phyloP scores from a whole-genome alignment of 2,329 filamentous ascomycete genomes.

The Ascocoryne sarcoides region DNA sequence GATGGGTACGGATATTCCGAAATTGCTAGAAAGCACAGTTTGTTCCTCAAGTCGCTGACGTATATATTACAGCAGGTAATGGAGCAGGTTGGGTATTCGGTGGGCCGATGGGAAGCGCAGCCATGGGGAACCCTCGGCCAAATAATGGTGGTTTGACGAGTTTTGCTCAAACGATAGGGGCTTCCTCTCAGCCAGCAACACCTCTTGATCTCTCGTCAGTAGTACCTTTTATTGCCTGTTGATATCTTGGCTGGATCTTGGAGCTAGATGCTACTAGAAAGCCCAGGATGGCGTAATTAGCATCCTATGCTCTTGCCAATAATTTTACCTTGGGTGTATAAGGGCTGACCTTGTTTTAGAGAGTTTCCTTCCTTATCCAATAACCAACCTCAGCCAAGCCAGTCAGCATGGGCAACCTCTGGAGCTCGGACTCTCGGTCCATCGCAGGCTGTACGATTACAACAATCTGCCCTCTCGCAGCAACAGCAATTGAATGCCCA shows the following conservation, averaged over 20 bases:
- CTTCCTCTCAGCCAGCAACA: constrained; percentile 52
- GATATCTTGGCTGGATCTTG: neutral
- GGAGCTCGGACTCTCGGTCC: constrained; percentile 24
- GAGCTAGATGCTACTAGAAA: neutral
- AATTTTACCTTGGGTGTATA: neutral
- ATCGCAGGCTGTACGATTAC: constrained; percentile 23
- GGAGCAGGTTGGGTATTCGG: constrained; percentile 52
- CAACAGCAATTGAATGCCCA: constrained; percentile 25
- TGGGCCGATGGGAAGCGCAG: constrained; percentile 49
- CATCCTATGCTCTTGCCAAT: neutral
- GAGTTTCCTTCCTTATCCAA: constrained; percentile 60
- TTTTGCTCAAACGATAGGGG: constrained; percentile 55
- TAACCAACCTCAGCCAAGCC: constrained; percentile 37
- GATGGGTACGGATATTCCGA: constrained; percentile 41
- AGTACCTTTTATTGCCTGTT: neutral
- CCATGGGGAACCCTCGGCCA: constrained; percentile 43
- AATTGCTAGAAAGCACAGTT: constrained; percentile 1
- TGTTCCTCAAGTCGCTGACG: constrained; percentile 16
- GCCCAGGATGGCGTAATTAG: neutral
- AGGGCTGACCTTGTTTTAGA: constrained; percentile 31
- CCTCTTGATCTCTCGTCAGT: constrained; percentile 59
- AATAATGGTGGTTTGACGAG: constrained; percentile 52
- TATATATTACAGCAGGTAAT: constrained; percentile 28
- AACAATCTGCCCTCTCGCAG: constrained; percentile 21
- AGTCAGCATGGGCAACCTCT: constrained; percentile 27